Evolutionary conservation across 2,329 filamentous ascomycete genomes (phyloP).

Genomic region (Xylaria sp.): DNA sequence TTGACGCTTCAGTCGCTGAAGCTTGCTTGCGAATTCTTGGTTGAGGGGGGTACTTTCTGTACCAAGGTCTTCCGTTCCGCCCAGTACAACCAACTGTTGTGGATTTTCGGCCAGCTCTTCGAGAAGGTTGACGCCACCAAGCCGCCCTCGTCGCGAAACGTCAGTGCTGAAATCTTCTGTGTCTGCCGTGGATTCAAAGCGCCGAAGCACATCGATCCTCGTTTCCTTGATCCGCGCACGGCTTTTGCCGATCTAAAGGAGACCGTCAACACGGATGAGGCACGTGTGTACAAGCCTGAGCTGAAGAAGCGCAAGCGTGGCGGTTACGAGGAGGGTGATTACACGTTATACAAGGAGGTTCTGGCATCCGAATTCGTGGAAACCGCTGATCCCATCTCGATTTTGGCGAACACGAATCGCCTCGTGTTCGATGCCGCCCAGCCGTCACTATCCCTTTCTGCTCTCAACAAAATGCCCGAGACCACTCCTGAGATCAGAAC

Average conservation of each 20-base stretch:
- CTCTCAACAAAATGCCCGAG: conserved; percentile 77
- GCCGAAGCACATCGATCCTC: conserved; percentile 86
- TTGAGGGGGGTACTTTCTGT: conserved; percentile 85
- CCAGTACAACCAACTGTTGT: conserved; percentile 87
- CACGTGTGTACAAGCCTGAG: conserved; percentile 96
- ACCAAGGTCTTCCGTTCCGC: conserved; percentile 97
- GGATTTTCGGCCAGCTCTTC: conserved; percentile 98
- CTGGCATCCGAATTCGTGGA: conserved; percentile 91
- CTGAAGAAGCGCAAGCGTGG: conserved; percentile 96
- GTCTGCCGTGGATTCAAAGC: conserved; percentile 95
- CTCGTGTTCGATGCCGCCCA: conserved; percentile 75
- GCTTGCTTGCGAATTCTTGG: conserved; percentile 86
- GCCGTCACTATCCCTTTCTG: conserved; percentile 80
- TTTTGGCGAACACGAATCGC: conserved; percentile 80
- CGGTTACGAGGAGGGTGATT: conserved; percentile 95
- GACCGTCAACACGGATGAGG: conserved; percentile 87
- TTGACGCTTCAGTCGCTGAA: conserved; percentile 86
- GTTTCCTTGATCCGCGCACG: conserved; percentile 80
- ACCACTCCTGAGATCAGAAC: conserved; percentile 76
- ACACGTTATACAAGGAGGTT: conserved; percentile 83
- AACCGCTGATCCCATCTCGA: conserved; percentile 85
- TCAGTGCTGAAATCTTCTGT: conserved; percentile 97
- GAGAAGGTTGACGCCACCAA: conserved; percentile 94
- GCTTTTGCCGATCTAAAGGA: conserved; percentile 91
- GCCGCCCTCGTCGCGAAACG: conserved; percentile 89